These are phyloP conservation scores for Sphaerulina populicola DNA, from an alignment of 2,329 filamentous ascomycete species.

Conservation along the genomic window DNA sequence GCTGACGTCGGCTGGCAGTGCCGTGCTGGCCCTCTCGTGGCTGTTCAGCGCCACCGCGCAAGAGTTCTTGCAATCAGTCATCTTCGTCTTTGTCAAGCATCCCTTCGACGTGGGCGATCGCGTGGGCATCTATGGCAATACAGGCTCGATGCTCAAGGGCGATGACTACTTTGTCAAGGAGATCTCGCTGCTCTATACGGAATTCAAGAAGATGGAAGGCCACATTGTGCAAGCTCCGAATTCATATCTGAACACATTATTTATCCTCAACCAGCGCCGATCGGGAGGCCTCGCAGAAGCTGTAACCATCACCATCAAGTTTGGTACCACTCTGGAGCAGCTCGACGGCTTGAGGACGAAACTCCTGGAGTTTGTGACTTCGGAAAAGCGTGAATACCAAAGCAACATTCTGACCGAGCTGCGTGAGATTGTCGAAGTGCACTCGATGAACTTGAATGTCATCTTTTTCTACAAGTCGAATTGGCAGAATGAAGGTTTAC, in stretches of 20 bases:
- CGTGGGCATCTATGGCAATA: slow-evolving; percentile 84
- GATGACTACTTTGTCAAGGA: slow-evolving; percentile 97
- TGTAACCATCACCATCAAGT: slow-evolving; percentile 74
- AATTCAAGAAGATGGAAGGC: slow-evolving; percentile 98
- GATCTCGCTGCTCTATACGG: slow-evolving; percentile 84
- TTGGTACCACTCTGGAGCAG: slow-evolving; percentile 73
- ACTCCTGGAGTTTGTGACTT: slow-evolving; percentile 72
- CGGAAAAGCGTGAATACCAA: slow-evolving; percentile 84
- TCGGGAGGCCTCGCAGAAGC: slow-evolving; percentile 83
- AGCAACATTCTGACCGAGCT: slow-evolving; percentile 80
- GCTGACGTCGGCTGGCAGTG: slow-evolving; percentile 79
- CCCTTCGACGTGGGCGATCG: slow-evolving; percentile 94
- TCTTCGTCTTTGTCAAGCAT: slow-evolving; percentile 96
- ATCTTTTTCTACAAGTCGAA: slow-evolving; percentile 98
- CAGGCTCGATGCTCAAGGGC: slow-evolving; percentile 65
- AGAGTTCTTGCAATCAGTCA: slow-evolving; percentile 85
- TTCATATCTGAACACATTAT: slow-evolving; percentile 76
- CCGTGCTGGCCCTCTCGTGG: slow-evolving; percentile 85
- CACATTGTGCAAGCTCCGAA: slow-evolving; percentile 95
- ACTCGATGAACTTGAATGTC: slow-evolving; percentile 79
- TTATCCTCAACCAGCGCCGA: slow-evolving; percentile 89
- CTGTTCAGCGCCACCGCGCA: slow-evolving; percentile 86
- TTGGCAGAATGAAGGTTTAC: slow-evolving; percentile 88
- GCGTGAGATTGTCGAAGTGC: slow-evolving; percentile 68
- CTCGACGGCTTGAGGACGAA: slow-evolving; percentile 73